Base-by-base conservation (phyloP, 2,329 filamentous ascomycete genomes). In the Pseudogymnoascus verrucosus region DNA sequence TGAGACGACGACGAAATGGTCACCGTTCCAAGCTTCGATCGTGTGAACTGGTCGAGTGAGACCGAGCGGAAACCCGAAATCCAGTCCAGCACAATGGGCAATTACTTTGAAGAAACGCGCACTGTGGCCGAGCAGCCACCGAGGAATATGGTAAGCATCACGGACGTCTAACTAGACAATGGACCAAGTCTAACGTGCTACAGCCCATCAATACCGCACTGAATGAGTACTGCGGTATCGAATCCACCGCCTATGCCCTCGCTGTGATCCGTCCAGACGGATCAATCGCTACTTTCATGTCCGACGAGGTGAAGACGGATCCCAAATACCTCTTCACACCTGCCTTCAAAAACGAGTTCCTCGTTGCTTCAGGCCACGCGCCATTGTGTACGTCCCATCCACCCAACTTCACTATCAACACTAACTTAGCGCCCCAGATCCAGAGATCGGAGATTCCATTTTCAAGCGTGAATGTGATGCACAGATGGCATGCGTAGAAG, bases 241-340 rank as follows among this genome's bases (percentile, higher is more conserved):
- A 47, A 26, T 59, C 44, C 40, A n/a, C 23, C 34, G 59, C 62
- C 10, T 64, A 16, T 31, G 60, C 61, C 6, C 61, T 64, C n/a
- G 31, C 39, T 3, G 61, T 37, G 6, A 44, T 51, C 10, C 28
- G 37, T 7, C 34, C 62, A n/a, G 61, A 64, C 21, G 63, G 63
- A 14, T 10, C 42, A 31, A 14, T 63, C 14, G 28, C 21, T 23
- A 59, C 63, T 31, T 57, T 34, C 44, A 12, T 60, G 19, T 64
- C 63, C 2, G 37, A 64, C 8, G 57, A 26, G 6, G 3, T 64
- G n/a, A 54, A 54, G 26, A 54, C 28, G n/a, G 59, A 61, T 8
- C n/a, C n/a, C 39, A 61, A 61, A 61, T 23, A 11, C 31, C 28
- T 61, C 23, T 39, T 40, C 34, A 61, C 59, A 14, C 8, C 31